Base-by-base conservation (phyloP, 2,329 filamentous ascomycete species). In the Myriangium duriaei region DNA sequence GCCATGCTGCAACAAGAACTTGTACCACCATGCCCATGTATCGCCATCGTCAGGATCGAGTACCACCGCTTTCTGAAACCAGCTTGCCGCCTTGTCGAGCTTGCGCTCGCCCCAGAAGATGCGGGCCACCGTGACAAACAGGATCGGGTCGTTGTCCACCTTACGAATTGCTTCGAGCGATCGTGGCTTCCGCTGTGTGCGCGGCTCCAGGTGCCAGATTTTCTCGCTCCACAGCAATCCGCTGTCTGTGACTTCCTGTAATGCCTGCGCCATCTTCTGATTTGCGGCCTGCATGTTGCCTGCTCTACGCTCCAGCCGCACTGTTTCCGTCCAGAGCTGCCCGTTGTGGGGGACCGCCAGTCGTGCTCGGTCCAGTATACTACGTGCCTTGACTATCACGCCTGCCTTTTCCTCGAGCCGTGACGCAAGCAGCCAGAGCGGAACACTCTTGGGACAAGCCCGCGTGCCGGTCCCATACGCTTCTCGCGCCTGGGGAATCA, bases 1-100 rank as follows among this genome's bases (percentile, higher is more conserved):
- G 7, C 91, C 92, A 62, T 98, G 87, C 67, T 95, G 84, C 48
- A 77, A 57, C 47, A 96, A 55, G 58, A 96, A 98, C 59, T 88
- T 87, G 60, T 86, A 91, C 60, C 95, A 98, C 88, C 88, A 98
- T 13, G 86, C 88, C 92, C 92, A 98, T 9, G 78, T 82, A 63
- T 98, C 92, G 35, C 91, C 91, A 35, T 76, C 65, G 57, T 96
- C 87, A 24, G 79, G 76, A 53, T 98, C 86, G 10, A 91, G 67
- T 38, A 94, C 69, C 40, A 95, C 77, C 0, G 91, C 91, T 62
- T 93, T 94, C 62, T 95, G 86, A 58, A 98, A 98, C 91, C 91
- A 98, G 47, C 76, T 87, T 60, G 87, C 81, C 2, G 91, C 88
- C 59, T 95, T 94, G 49, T 96, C 91, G 15, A 98, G 69, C 55